These are phyloP conservation scores for Beauveria sp. DNA, from an alignment of 2,329 filamentous ascomycete species.

Conservation along the genomic window DNA sequence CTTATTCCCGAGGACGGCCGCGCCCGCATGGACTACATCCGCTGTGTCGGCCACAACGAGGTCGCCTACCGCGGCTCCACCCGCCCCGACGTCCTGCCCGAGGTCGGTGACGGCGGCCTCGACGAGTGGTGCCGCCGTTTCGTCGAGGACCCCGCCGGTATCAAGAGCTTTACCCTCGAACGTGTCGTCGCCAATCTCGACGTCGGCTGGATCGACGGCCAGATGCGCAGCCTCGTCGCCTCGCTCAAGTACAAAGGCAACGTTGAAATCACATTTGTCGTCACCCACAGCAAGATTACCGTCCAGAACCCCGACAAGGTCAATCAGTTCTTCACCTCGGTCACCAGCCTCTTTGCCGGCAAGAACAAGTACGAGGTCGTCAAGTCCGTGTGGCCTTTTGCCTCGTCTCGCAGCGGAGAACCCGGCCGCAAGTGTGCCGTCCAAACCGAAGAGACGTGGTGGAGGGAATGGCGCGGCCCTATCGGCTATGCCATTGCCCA, in stretches of 20 bases:
- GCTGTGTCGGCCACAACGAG: constrained; percentile 42
- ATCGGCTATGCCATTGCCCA: constrained; percentile 38
- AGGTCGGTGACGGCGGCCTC: constrained; percentile 34
- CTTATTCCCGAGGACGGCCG: constrained; percentile 39
- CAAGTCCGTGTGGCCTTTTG: constrained; percentile 51
- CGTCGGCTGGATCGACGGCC: constrained; percentile 46
- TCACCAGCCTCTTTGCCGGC: constrained; percentile 43
- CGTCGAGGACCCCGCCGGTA: constrained; percentile 34
- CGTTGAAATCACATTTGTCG: constrained; percentile 41
- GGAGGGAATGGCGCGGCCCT: constrained; percentile 31
- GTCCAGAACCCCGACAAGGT: constrained; percentile 45
- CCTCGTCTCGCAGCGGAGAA: constrained; percentile 38
- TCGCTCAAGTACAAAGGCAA: constrained; percentile 42
- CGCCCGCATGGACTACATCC: constrained; percentile 44
- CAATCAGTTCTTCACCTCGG: constrained; percentile 46
- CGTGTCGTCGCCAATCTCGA: constrained; percentile 48
- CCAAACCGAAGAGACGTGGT: constrained; percentile 51
- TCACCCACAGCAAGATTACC: constrained; percentile 41
- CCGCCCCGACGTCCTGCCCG: constrained; percentile 35
- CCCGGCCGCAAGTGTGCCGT: constrained; percentile 38
- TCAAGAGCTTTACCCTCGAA: constrained; percentile 44
- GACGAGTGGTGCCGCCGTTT: constrained; percentile 43
- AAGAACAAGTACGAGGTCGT: constrained; percentile 49
- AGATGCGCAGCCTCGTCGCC: constrained; percentile 43
- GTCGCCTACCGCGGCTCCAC: constrained; percentile 40